A percentile compares a stretch with the other conserved stretches of the same genome.
phyloP scores from a whole-genome alignment of 2,329 filamentous ascomycete genomes.

The Colletotrichum sp. region DNA sequence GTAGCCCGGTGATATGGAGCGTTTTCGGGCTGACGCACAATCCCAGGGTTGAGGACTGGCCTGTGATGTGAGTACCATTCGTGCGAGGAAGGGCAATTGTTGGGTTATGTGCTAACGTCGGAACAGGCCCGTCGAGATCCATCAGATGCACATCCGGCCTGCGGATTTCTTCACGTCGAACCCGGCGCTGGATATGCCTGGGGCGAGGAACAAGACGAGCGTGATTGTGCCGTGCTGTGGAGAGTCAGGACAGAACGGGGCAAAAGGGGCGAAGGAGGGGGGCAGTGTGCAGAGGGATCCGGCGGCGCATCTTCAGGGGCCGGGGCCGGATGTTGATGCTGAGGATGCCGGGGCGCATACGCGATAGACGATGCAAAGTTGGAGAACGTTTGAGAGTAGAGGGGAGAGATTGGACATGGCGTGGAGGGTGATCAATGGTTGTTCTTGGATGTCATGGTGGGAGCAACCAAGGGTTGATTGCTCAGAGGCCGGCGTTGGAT shows the following conservation, averaged over 20 bases:
- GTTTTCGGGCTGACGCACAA: constrained; percentile 56
- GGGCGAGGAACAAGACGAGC: constrained; percentile 41
- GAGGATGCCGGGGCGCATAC: constrained; percentile 24
- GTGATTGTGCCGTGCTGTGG: constrained; percentile 43
- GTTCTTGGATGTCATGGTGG: neutral
- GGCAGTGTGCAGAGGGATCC: constrained; percentile 32
- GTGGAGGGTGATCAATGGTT: neutral
- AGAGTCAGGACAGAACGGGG: neutral
- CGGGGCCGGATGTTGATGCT: constrained; percentile 29
- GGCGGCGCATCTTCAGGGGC: constrained; percentile 37
- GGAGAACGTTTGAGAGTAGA: neutral
- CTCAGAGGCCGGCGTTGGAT: neutral
- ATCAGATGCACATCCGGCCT: constrained; percentile 50
- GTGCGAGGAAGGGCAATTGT: too few relatives aligned
- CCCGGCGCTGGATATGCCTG: constrained; percentile 51
- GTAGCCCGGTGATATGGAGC: constrained; percentile 48
- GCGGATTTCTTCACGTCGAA: constrained; percentile 53
- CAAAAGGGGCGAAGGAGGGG: neutral
- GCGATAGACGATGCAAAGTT: neutral
- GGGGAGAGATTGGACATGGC: neutral
- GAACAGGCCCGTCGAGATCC: constrained; percentile 49
- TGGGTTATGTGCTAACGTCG: neutral
- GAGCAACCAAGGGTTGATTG: neutral
- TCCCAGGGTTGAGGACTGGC: constrained; percentile 54
- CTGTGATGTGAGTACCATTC: constrained; percentile 50